Evolutionary conservation across 805 yeast genomes (phyloP).

Genomic region (Blastobotrys attinorum): DNA sequence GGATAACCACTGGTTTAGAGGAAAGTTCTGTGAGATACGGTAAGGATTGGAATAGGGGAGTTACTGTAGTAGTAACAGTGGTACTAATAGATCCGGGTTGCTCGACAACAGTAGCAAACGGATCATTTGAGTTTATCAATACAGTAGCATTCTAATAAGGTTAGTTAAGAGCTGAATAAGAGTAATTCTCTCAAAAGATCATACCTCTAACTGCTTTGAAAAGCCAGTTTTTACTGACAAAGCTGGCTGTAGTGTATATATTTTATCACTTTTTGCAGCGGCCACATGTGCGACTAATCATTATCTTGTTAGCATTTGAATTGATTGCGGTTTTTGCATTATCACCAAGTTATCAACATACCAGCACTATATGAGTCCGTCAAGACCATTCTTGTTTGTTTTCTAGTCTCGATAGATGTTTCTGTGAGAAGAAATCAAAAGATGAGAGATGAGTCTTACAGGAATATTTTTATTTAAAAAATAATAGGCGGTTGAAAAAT

Average conservation of each 20-base stretch:
- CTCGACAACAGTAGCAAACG: constrained; percentile 39
- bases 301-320: neutral
- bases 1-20: constrained; percentile 44
- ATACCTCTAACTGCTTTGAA: constrained; percentile 20
- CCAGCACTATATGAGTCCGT: neutral
- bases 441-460: neutral
- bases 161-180: too few relatives aligned
- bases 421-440: neutral
- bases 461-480: neutral
- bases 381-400: neutral
- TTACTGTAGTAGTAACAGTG: constrained; percentile 47
- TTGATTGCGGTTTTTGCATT: neutral
- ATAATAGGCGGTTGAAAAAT: too few relatives aligned
- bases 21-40: constrained; percentile 45
- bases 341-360: neutral
- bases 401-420: neutral
- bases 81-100: constrained; percentile 21
- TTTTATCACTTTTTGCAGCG: constrained; percentile 25
- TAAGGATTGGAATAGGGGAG: constrained; percentile 47
- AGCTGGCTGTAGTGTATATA: constrained; percentile 42
- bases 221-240: constrained; percentile 35
- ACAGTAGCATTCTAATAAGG: neutral
- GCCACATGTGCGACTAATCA: constrained; percentile 31
- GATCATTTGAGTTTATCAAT: constrained; percentile 42
- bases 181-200: too few relatives aligned